Base-by-base conservation (phyloP, 345 rosid species). In the Eucalyptus erythrocorys region DNA sequence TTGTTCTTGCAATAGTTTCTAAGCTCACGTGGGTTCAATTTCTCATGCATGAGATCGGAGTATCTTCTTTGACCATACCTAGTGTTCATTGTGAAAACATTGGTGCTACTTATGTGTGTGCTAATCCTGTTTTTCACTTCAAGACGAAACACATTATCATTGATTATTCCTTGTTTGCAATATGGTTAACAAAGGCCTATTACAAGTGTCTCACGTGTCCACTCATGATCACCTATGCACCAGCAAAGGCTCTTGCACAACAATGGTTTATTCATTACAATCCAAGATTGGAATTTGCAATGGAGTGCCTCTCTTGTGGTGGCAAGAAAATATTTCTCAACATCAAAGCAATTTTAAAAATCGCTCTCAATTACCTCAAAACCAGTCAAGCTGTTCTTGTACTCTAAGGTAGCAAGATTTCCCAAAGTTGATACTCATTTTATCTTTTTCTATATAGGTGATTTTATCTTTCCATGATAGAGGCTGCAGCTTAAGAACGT, bases 331-430 rank as follows among this genome's bases (percentile, higher is more conserved):
- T 19, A 51, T 51, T 51, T 51, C 4, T 19, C 10, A 19, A 51
- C 24, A 51, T 19, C 0, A 51, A 51, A 51, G 55, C 55, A 51
- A 51, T 0, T 51, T 51, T 19, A 7, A 51, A 50, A 51, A 51
- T 51, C 2, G 10, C n/a, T 57, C 13, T 57, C 3, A 24, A 10
- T 24, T 12, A 59, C 15, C 27, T 27, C 32, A 27, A 3, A 5
- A 27, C 2, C 0, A 10, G 8, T 27, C 64, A 0, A 12, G 0
- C 13, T 5, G 0, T 59, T 59, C n/a, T 59, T 59, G 66, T 59
- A 6, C 32, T 59, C 2, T 59, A 6, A 32, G 2, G 14, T 59
- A 0, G 30, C 1, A 11, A 59, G 66, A 59, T 12, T 8, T 53
- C 4, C 1, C 27, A 1, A 26, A 24, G 6, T 24, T 26, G 64